Evolutionary conservation across 768 basidiomycete genomes (phyloP).

Genomic region (Mycena olivaceomarginata): DNA sequence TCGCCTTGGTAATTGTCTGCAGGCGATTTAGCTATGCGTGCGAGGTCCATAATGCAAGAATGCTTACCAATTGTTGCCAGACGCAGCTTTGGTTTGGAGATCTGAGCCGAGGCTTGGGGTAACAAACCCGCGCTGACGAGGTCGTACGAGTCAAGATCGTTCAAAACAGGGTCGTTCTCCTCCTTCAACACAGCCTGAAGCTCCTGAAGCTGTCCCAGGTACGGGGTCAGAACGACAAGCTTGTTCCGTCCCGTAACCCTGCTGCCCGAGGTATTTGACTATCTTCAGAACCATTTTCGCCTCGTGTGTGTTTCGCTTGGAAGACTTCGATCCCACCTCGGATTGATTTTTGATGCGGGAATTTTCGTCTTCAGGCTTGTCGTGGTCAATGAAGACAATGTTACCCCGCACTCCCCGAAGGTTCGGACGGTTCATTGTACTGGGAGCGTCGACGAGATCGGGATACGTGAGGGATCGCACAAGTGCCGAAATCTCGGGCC

Average conservation of each 20-base stretch:
- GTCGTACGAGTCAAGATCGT: conserved; percentile 78
- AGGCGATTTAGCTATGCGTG: background rate
- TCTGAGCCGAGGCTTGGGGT: conserved; percentile 58
- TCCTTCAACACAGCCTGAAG: conserved; percentile 66
- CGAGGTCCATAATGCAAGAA: background rate
- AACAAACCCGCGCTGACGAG: conserved; percentile 75
- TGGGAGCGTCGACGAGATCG: conserved; percentile 74
- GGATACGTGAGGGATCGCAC: conserved; percentile 81
- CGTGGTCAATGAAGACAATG: conserved; percentile 78
- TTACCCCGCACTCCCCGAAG: conserved; percentile 75
- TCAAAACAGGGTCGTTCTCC: conserved; percentile 75
- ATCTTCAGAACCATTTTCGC: conserved; percentile 80
- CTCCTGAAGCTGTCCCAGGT: conserved; percentile 78
- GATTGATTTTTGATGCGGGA: conserved; percentile 61
- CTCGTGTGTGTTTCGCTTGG: conserved; percentile 79
- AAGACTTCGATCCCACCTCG: conserved; percentile 69
- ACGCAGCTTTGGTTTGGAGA: conserved; percentile 67
- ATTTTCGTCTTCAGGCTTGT: conserved; percentile 71
- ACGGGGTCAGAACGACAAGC: conserved; percentile 81
- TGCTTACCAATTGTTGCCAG: conserved; percentile 79
- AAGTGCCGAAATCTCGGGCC: conserved; percentile 81
- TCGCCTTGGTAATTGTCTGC: conserved; percentile 86
- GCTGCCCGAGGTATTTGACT: conserved; percentile 78
- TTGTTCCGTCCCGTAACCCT: conserved; percentile 79
- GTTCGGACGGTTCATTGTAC: conserved; percentile 62